Evolutionary conservation across 129 eudicot genomes (phyloP).

Genomic region (Escallonia herrerae): DNA sequence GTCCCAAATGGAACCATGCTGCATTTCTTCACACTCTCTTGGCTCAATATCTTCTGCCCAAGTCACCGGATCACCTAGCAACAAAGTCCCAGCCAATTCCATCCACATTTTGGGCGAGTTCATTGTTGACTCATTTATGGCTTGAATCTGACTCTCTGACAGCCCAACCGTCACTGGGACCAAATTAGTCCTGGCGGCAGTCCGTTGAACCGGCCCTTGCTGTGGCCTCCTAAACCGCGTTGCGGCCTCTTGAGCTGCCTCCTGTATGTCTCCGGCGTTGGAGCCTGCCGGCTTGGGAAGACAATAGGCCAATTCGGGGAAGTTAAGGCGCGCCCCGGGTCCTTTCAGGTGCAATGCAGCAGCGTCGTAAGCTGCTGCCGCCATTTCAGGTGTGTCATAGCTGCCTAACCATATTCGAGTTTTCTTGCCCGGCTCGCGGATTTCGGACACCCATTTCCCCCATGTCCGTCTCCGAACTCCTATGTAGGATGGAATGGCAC

Average conservation of each 20-base stretch:
- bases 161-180: conserved; percentile 17
- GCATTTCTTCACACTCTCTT: too few species aligned
- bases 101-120: too few species aligned
- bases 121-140: too few species aligned
- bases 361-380: conserved; percentile 35
- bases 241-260: conserved; percentile 37
- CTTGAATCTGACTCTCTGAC: conserved; percentile 14
- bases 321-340: conserved; percentile 19
- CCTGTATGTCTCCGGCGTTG: conserved; percentile 13
- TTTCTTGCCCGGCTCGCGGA: conserved; percentile 34
- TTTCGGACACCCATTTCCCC: conserved; percentile 45
- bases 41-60: too few species aligned
- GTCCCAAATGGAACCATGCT: too few species aligned
- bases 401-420: conserved; percentile 38
- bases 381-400: conserved; percentile 32
- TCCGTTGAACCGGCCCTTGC: background rate
- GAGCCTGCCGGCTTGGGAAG: conserved; percentile 23
- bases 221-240: background rate
- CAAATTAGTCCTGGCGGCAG: background rate
- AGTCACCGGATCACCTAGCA: too few species aligned
- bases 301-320: conserved; percentile 17
- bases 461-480: conserved; percentile 38
- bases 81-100: too few species aligned
- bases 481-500: background rate
- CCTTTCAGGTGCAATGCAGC: conserved; percentile 34